Conservation (phyloP, 495 filamentous ascomycete species). For the Hapsidospora chrysogenum region DNA sequence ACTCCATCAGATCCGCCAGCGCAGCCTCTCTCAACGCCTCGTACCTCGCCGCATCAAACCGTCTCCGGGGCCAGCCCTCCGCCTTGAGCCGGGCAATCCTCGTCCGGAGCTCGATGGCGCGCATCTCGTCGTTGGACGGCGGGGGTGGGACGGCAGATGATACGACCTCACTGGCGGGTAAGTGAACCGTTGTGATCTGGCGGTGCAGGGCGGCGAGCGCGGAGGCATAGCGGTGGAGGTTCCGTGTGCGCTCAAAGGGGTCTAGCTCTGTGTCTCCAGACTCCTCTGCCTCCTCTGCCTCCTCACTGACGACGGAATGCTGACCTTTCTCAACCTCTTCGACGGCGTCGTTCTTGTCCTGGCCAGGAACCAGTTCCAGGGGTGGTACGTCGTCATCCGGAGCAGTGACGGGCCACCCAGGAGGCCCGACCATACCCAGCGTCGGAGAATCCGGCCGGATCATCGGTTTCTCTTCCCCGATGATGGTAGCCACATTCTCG, state of each 20-base stretch:
- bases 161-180: conserved; percentile 6
- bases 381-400: no score
- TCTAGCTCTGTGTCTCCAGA: conserved; percentile 6
- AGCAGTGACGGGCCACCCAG: no score
- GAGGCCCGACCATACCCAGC: conserved; percentile 24
- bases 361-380: no score
- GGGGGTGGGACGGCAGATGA: conserved; percentile 2
- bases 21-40: conserved; percentile 29
- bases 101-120: conserved; percentile 15
- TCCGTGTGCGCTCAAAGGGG: conserved; percentile 19
- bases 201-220: conserved; percentile 20
- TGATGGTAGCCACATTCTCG: conserved; percentile 13
- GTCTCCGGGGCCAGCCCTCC: conserved; percentile 28
- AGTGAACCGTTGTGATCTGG: conserved; percentile 21
- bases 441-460: conserved; percentile 30
- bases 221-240: conserved; percentile 23
- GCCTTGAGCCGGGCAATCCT: conserved; percentile 29
- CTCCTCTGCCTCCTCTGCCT: conserved; percentile 1
- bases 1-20: conserved; percentile 18
- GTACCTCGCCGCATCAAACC: conserved; percentile 31
- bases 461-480: conserved; percentile 18
- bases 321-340: background rate
- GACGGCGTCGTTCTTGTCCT: conserved; percentile 6
- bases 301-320: background rate
- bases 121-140: conserved; percentile 11